Evolutionary conservation across 768 basidiomycete species (phyloP).

Genomic region (Amanita brunnescens): DNA sequence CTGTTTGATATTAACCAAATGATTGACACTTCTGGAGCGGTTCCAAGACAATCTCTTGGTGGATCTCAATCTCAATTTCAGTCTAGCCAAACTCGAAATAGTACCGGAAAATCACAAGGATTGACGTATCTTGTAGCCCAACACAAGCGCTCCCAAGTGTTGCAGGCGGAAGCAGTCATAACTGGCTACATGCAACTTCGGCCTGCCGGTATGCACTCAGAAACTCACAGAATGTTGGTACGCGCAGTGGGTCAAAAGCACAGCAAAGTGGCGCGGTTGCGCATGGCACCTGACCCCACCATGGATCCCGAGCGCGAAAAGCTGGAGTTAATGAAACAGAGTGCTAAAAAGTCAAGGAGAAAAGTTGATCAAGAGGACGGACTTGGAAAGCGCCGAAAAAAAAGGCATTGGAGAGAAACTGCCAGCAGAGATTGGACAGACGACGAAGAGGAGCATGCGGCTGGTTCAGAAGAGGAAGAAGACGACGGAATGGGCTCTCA

Average conservation of each 20-base stretch:
- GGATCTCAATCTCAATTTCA: conserved; percentile 35
- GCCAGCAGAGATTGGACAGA: conserved; percentile 46
- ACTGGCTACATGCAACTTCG: conserved; percentile 79
- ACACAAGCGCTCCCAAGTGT: conserved; percentile 75
- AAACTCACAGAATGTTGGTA: conserved; percentile 84
- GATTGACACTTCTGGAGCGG: conserved; percentile 66
- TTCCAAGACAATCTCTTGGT: conserved; percentile 50
- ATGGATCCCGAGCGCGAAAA: conserved; percentile 71
- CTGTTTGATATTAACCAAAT: conserved; percentile 84
- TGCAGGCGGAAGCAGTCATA: conserved; percentile 79
- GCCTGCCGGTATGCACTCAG: conserved; percentile 85
- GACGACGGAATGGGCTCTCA: conserved; percentile 34
- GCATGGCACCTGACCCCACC: conserved; percentile 71
- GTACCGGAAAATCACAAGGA: conserved; percentile 50
- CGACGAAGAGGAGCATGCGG: conserved; percentile 52
- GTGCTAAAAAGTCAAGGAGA: conserved; percentile 54
- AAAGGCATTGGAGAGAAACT: conserved; percentile 33
- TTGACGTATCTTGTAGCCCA: conserved; percentile 87
- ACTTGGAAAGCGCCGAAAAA: conserved; percentile 38
- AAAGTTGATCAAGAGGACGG: conserved; percentile 43
- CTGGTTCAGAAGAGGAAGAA: conserved; percentile 51
- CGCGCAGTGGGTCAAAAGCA: conserved; percentile 82
- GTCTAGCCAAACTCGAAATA: conserved; percentile 29
- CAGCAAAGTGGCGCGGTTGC: conserved; percentile 68
- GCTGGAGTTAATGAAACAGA: conserved; percentile 56